Evolutionary conservation across 2,329 filamentous ascomycete species (phyloP).

Genomic region (Dactylella cylindrospora): DNA sequence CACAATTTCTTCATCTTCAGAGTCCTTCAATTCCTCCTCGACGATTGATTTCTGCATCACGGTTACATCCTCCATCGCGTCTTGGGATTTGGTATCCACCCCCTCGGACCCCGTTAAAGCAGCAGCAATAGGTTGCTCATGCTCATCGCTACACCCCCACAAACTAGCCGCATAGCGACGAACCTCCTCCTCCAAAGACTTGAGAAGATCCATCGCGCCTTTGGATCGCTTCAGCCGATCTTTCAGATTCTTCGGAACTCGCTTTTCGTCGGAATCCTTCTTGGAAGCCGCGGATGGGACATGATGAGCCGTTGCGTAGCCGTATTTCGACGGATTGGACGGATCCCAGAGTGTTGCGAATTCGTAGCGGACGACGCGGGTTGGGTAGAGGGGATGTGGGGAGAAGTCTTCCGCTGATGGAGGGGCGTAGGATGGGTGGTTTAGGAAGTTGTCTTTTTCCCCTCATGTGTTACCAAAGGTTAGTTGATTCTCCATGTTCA

Average conservation of each 20-base stretch:
- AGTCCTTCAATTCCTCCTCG: constrained; percentile 51
- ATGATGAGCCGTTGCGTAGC: constrained; percentile 49
- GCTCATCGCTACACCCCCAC: constrained; percentile 44
- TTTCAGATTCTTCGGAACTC: constrained; percentile 77
- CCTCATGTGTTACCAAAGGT: constrained; percentile 52
- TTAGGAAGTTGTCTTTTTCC: constrained; percentile 69
- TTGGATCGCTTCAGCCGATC: constrained; percentile 73
- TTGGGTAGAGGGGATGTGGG: constrained; percentile 75
- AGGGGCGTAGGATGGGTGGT: constrained; percentile 82
- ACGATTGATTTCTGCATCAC: constrained; percentile 52
- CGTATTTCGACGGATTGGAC: constrained; percentile 55
- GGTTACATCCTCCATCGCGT: constrained; percentile 50
- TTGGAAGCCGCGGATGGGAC: constrained; percentile 56
- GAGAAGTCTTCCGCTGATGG: constrained; percentile 82
- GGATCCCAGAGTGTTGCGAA: constrained; percentile 82
- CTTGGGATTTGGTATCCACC: constrained; percentile 57
- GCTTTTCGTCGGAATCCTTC: constrained; percentile 57
- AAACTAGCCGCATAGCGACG: constrained; percentile 53
- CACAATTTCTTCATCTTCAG: constrained; percentile 82
- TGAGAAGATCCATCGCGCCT: constrained; percentile 76
- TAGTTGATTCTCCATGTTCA: constrained; percentile 5
- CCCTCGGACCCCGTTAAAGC: constrained; percentile 49
- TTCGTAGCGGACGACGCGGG: constrained; percentile 81
- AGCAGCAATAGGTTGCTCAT: constrained; percentile 45
- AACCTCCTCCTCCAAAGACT: constrained; percentile 81